Conservation (phyloP, 768 basidiomycete species). For the Kwoniella mangroviensis region DNA sequence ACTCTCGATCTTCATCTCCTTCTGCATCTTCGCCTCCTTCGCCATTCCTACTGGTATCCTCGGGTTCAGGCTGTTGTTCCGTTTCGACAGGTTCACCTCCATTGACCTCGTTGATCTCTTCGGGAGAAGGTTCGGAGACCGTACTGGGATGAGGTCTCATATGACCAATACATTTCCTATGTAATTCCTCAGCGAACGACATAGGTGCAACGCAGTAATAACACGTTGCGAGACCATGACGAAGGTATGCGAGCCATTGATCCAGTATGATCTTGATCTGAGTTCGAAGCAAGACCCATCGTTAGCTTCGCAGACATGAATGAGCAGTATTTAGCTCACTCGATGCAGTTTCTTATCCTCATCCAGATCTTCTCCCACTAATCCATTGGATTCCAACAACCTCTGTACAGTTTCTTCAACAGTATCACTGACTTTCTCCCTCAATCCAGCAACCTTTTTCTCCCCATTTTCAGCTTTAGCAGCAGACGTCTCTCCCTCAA, state of each 20-base stretch:
- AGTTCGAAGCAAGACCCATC: slow-evolving; percentile 60
- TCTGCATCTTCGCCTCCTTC: slow-evolving; percentile 43
- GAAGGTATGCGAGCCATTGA: slow-evolving; percentile 89
- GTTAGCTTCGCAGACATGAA: slow-evolving; percentile 1
- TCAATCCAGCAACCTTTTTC: slow-evolving; percentile 57
- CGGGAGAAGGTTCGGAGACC: slow-evolving; percentile 57
- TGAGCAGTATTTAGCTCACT: slow-evolving; percentile 19
- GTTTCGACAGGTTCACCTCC: slow-evolving; percentile 12
- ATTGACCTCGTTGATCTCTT: slow-evolving; percentile 40
- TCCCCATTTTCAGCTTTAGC: slow-evolving; percentile 53
- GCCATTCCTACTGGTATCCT: slow-evolving; percentile 1
- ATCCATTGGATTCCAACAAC: slow-evolving; percentile 65
- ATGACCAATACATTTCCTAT: slow-evolving; percentile 92
- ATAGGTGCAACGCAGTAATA: slow-evolving; percentile 95
- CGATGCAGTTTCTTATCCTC: slow-evolving; percentile 33
- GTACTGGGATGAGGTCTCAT: slow-evolving; percentile 61
- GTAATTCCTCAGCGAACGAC: slow-evolving; percentile 92
- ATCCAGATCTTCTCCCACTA: slow-evolving; percentile 66
- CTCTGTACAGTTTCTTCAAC: slow-evolving; percentile 82
- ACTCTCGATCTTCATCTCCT: slow-evolving; percentile 32
- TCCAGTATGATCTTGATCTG: slow-evolving; percentile 84
- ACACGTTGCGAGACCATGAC: slow-evolving; percentile 69
- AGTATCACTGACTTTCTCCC: slow-evolving; percentile 67
- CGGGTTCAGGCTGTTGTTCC: slow-evolving; percentile 16
- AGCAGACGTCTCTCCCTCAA: slow-evolving; percentile 60